phyloP scores from a whole-genome alignment of 2,329 filamentous ascomycete species.

The Penicillium glabrum region DNA sequence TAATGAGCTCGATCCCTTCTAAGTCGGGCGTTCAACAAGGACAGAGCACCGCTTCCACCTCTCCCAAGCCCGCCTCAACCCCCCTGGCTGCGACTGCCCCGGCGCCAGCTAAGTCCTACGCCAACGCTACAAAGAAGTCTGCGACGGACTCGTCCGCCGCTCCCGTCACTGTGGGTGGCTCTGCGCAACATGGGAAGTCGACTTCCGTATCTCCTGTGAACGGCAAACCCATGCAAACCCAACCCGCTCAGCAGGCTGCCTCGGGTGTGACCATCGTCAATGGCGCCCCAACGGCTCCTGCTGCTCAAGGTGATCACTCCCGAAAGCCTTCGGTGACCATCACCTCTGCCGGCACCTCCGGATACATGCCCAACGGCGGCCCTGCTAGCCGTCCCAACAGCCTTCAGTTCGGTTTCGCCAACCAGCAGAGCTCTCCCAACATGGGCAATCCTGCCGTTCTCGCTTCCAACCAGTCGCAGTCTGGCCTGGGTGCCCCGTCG shows the following conservation, averaged over 20 bases:
- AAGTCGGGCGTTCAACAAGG: conserved; percentile 52
- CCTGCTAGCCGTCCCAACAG: conserved; percentile 56
- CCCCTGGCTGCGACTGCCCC: conserved; percentile 54
- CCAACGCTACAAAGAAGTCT: conserved; percentile 61
- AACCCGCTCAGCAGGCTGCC: conserved; percentile 25
- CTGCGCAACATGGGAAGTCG: conserved; percentile 57
- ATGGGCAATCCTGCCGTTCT: conserved; percentile 60
- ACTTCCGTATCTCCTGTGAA: conserved; percentile 77
- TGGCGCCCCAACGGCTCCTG: conserved; percentile 53
- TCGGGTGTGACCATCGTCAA: conserved; percentile 63
- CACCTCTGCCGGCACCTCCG: conserved; percentile 75
- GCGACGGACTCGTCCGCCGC: conserved; percentile 53
- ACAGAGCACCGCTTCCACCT: conserved; percentile 41
- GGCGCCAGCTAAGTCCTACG: conserved; percentile 59
- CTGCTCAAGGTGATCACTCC: conserved; percentile 64
- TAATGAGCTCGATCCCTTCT: conserved; percentile 61
- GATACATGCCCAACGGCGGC: conserved; percentile 75
- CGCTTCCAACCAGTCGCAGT: conserved; percentile 40
- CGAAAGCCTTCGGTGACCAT: conserved; percentile 92
- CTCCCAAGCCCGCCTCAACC: conserved; percentile 51
- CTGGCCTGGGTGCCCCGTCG: conserved; percentile 48
- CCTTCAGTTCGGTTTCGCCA: conserved; percentile 79
- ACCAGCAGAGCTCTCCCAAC: conserved; percentile 62
- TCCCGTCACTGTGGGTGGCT: conserved; percentile 55
- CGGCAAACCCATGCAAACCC: conserved; percentile 65